Percentiles rank a stretch among this genome's conserved stretches.
Evolutionary conservation across 768 basidiomycete species (phyloP).

Genomic region (Rhizopogon vinicolor): DNA sequence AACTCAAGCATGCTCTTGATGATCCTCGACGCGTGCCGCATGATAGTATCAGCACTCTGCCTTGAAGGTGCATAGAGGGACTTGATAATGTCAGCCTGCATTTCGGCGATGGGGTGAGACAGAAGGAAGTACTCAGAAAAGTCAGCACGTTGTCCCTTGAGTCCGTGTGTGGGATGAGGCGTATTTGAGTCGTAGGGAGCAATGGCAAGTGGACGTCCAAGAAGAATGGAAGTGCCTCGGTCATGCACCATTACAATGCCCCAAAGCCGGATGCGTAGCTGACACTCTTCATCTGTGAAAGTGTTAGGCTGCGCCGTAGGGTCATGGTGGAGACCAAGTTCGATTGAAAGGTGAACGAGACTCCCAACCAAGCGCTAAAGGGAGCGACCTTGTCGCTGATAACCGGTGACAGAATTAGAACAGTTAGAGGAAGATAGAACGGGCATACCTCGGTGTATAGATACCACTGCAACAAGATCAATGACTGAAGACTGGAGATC

Average conservation of each 20-base stretch:
- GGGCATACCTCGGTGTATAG: conserved; percentile 75
- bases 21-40: conserved; percentile 75
- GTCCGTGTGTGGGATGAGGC: conserved; percentile 54
- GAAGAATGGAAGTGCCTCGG: conserved; percentile 81
- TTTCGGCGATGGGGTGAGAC: conserved; percentile 72
- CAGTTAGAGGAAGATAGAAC: background rate
- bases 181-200: conserved; percentile 82
- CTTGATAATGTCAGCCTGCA: conserved; percentile 88
- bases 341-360: conserved; percentile 76
- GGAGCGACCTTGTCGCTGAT: conserved; percentile 81
- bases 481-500: conserved; percentile 75
- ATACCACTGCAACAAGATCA: conserved; percentile 86
- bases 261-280: conserved; percentile 80
- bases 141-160: conserved; percentile 31
- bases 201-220: conserved; percentile 82
- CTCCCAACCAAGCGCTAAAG: conserved; percentile 87
- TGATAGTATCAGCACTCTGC: conserved; percentile 62
- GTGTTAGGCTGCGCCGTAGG: conserved; percentile 56
- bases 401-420: conserved; percentile 6
- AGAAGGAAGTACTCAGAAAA: conserved; percentile 79
- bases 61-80: conserved; percentile 77
- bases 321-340: conserved; percentile 84
- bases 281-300: conserved; percentile 75
- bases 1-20: conserved; percentile 75
- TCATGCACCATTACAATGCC: conserved; percentile 83